Base-by-base conservation (phyloP, 805 yeast species). In the Nakazawaea siamensis region DNA sequence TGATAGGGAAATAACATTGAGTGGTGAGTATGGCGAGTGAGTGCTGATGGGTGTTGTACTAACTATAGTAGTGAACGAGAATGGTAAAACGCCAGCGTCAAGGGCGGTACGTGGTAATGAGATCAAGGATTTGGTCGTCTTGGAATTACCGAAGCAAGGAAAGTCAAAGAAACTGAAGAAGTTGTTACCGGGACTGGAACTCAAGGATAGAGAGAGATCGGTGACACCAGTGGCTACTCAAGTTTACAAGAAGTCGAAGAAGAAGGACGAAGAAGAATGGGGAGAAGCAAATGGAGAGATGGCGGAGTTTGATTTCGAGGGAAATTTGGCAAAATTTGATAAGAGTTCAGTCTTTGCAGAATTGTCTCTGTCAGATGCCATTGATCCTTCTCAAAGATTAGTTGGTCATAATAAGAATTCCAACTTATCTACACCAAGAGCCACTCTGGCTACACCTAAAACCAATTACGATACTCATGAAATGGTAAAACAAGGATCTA, bases 271-370 rank as follows among this genome's bases (percentile, higher is more conserved):
- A 48, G 70, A 63, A 31, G 67, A 63, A 35, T 73, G 65, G 27
- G 73, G 68, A 38, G 66, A 74, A 21, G 44, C 58, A 38, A 58
- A 62, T 18, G 18, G 15, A 15, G 34, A 37, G 18, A 18, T 37
- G 36, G 68, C 63, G 16, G 96, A 86, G 43, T 88, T 88, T 57
- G 96, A 88, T 54, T 88, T 88, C 55, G 84, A 75, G 37, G 78
- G 84, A 11, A 84, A 82, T 50, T 65, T 88, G 43, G 79, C 79
- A 17, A 75, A 77, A 64, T 88, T 88, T 49, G 92, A 88, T 54
- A 88, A 88, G 54, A 62, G 67, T 39, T 66, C 77, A 5, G 90
- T 87, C 3, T 81, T 88, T 54, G 82, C 80, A 32, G 86, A 85
- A 50, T 69, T 88, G 48, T 75, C 74, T 33, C 66, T 66, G 42